These are phyloP conservation scores for Colletotrichum sansevieriae DNA, from an alignment of 2,329 filamentous ascomycete species.

Conservation along the genomic window DNA sequence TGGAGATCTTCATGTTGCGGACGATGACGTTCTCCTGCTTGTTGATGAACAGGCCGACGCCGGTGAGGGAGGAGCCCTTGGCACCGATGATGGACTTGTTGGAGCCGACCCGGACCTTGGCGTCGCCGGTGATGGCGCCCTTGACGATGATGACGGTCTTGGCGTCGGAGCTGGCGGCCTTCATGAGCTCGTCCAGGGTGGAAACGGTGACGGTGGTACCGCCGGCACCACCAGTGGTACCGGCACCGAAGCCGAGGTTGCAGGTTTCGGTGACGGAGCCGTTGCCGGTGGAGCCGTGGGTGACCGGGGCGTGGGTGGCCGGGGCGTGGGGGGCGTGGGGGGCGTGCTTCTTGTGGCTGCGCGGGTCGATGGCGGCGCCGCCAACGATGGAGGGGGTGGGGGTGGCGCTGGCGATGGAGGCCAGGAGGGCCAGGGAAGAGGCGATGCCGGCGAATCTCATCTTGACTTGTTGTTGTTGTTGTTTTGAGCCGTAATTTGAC, in stretches of 20 bases:
- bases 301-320: no score
- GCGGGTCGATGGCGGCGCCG: constrained; percentile 45
- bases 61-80: constrained; percentile 53
- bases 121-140: constrained; percentile 55
- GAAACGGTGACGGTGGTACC: constrained; percentile 66
- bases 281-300: no score
- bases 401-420: constrained; percentile 48
- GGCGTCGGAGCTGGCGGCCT: constrained; percentile 59
- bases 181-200: constrained; percentile 60
- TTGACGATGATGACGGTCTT: constrained; percentile 57
- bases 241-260: constrained; percentile 53
- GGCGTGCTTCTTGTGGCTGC: constrained; percentile 49
- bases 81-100: constrained; percentile 62
- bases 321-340: constrained; percentile 43
- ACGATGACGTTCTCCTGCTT: constrained; percentile 70
- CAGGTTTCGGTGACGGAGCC: constrained; percentile 52
- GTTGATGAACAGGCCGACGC: constrained; percentile 66
- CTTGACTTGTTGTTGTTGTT: constrained; percentile 16
- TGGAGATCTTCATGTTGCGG: constrained; percentile 71
- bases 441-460: constrained; percentile 52
- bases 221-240: constrained; percentile 65
- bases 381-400: constrained; percentile 49
- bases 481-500: constrained; percentile 4
- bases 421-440: constrained; percentile 46
- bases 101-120: constrained; percentile 56